Conservation (phyloP, 139 green algal genomes). For the Coccomyxa sp. region DNA sequence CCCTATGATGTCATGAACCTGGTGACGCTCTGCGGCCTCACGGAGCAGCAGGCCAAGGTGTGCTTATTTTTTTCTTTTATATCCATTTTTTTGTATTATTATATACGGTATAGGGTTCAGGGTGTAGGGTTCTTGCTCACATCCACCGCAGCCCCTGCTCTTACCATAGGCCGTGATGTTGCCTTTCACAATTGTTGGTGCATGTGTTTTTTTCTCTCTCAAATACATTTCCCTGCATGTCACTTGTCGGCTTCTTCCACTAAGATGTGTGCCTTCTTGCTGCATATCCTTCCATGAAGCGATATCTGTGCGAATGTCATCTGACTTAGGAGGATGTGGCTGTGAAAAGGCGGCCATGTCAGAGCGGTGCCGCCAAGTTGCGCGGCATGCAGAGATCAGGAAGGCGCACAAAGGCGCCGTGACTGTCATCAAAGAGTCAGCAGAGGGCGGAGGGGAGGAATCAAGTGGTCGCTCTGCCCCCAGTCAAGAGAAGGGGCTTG, state of each 20-base stretch:
- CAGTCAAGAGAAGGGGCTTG: too few species aligned
- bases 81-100: not conserved
- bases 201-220: not conserved
- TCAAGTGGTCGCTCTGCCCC: too few species aligned
- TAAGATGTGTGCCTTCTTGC: not conserved
- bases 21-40: constrained; percentile 50
- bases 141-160: not conserved
- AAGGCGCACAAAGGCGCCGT: constrained; percentile 30
- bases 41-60: constrained; percentile 41
- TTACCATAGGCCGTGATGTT: too few species aligned
- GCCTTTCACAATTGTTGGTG: not conserved
- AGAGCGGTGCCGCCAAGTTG: constrained; percentile 13
- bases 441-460: too few species aligned
- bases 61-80: not conserved
- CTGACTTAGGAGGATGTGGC: not conserved
- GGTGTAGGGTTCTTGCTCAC: not conserved
- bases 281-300: too few species aligned
- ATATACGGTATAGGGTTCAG: not conserved
- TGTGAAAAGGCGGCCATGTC: constrained; percentile 22
- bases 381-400: constrained; percentile 22
- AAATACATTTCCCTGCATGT: too few species aligned
- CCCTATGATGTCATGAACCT: constrained; percentile 59
- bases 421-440: constrained; percentile 1
- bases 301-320: not conserved
- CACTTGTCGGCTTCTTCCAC: not conserved